Evolutionary conservation across 2,329 filamentous ascomycete genomes (phyloP).

Genomic region (Venturia carpophila): DNA sequence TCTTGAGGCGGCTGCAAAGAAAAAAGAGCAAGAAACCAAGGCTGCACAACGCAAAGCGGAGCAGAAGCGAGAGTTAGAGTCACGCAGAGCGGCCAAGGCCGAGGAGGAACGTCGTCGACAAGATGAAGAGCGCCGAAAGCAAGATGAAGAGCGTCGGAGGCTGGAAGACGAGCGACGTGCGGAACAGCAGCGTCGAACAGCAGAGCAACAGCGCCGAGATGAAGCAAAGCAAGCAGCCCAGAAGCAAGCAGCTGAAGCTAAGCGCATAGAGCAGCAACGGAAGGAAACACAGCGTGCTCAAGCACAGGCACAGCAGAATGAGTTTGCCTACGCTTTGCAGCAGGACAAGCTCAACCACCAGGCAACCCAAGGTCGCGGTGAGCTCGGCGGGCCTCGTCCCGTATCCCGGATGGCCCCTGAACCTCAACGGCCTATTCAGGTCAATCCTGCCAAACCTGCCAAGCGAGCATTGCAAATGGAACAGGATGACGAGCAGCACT

Average conservation of each 20-base stretch:
- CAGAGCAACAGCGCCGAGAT: constrained; percentile 31
- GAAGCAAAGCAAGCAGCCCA: constrained; percentile 32
- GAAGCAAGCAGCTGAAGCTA: constrained; percentile 29
- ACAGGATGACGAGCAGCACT: constrained; percentile 48
- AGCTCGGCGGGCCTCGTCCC: constrained; percentile 44
- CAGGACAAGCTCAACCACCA: constrained; percentile 24
- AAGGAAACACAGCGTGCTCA: constrained; percentile 54
- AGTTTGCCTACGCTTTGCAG: constrained; percentile 23
- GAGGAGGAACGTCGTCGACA: constrained; percentile 33
- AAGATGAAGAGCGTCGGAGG: constrained; percentile 26
- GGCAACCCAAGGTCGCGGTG: constrained; percentile 34
- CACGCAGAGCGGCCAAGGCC: constrained; percentile 58
- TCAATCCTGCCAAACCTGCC: constrained; percentile 60
- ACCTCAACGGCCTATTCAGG: constrained; percentile 49
- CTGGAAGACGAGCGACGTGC: constrained; percentile 34
- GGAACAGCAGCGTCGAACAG: constrained; percentile 30
- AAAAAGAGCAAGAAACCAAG: constrained; percentile 74
- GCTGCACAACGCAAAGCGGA: constrained; percentile 72
- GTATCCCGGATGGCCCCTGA: constrained; percentile 59
- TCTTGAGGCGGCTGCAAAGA: constrained; percentile 66
- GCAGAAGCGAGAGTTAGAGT: constrained; percentile 72
- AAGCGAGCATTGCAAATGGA: constrained; percentile 69
- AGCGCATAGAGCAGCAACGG: constrained; percentile 51
- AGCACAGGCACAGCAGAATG: constrained; percentile 33
- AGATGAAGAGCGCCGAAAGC: constrained; percentile 37